These are phyloP conservation scores for Candida neerlandica DNA, from an alignment of 1,139 yeast species.

Conservation along the genomic window DNA sequence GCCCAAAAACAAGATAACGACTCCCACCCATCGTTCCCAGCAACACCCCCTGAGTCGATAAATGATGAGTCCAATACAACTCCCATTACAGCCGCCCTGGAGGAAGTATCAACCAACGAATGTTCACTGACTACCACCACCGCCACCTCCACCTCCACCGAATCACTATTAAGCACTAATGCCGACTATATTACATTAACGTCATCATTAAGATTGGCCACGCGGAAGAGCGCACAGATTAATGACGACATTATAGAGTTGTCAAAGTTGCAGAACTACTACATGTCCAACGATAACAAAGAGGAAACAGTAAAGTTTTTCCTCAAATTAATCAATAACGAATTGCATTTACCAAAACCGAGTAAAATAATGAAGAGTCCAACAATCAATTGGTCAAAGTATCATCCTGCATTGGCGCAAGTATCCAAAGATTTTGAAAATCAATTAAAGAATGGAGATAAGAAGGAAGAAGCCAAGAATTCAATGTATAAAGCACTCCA, in stretches of 20 bases:
- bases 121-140: neutral
- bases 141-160: constrained; percentile 3
- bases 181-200: constrained; percentile 44
- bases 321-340: constrained; percentile 31
- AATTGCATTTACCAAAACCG: constrained; percentile 40
- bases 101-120: neutral
- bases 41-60: constrained; percentile 14
- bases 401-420: constrained; percentile 21
- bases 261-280: constrained; percentile 26
- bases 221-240: constrained; percentile 26
- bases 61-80: constrained; percentile 4
- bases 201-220: constrained; percentile 36
- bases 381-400: constrained; percentile 39
- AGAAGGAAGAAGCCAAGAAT: constrained; percentile 18
- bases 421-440: constrained; percentile 17
- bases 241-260: constrained; percentile 37
- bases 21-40: constrained; percentile 9
- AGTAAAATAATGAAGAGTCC: constrained; percentile 39
- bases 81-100: constrained; percentile 5
- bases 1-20: neutral
- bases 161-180: constrained; percentile 27
- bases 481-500: constrained; percentile 32
- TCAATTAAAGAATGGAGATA: constrained; percentile 9
- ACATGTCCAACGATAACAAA: constrained; percentile 20
- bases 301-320: constrained; percentile 33